Percentiles rank a stretch among this genome's conserved stretches.
phyloP scores from a whole-genome alignment of 2,329 filamentous ascomycete species.

The Cladorrhinum sp. region DNA sequence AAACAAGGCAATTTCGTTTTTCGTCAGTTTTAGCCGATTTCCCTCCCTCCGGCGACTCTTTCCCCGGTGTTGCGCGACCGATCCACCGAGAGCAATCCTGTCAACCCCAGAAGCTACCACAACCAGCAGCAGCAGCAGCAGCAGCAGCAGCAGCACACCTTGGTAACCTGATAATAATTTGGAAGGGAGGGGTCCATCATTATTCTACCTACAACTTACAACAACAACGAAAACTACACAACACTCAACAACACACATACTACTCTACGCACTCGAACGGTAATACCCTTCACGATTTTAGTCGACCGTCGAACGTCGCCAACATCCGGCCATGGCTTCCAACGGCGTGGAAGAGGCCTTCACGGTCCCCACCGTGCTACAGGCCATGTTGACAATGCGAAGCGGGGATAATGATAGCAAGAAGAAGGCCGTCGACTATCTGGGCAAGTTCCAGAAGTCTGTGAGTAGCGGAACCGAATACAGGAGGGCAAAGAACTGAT shows the following conservation, averaged over 20 bases:
- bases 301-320: not conserved
- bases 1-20: not conserved
- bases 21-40: constrained; percentile 2
- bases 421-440: constrained; percentile 77
- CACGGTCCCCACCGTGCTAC: constrained; percentile 70
- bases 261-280: not conserved
- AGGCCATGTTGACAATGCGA: constrained; percentile 89
- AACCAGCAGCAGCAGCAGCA: too few relatives aligned
- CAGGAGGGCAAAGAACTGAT: constrained; percentile 4
- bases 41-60: constrained; percentile 6
- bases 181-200: not conserved
- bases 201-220: not conserved
- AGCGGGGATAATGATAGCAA: constrained; percentile 80
- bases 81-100: not conserved
- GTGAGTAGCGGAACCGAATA: constrained; percentile 50
- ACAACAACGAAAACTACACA: not conserved
- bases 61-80: not conserved
- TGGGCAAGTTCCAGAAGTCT: constrained; percentile 97
- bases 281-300: not conserved
- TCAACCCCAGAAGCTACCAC: not conserved
- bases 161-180: not conserved
- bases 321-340: constrained; percentile 58
- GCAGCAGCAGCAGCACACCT: too few relatives aligned
- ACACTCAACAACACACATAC: not conserved
- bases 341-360: constrained; percentile 68